Evolutionary conservation across 176 grass and related monocot genomes (phyloP), one percentile per base, ranked within the genome.

Genomic region (Puccinellia tenuiflora): DNA sequence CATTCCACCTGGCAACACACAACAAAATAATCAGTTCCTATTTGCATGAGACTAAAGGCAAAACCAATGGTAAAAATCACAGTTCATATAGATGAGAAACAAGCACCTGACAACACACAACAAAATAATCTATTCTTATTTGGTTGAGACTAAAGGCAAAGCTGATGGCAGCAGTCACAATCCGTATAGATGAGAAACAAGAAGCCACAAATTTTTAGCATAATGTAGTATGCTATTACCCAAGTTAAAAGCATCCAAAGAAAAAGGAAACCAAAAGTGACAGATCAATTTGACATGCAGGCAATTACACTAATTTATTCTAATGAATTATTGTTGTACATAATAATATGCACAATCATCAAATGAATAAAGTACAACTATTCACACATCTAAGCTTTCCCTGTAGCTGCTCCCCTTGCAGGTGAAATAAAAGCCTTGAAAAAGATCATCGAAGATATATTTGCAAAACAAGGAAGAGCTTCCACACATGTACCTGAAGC

Each of bases 1-100:
- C 95, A 98, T 78, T 98, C 92, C 9, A 95, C 95, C 95, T 98
- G 76, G 40, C 15, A 85, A 69, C 7, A 78, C 5, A 65, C 2
- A 42, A 47, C 13, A 79, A 56, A 50, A 81, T 51, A 16, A 21
- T 77, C 26, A 85, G 24, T 42, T 45, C 26, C 3, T 62, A 81
- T 31, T 68, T 38, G 51, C n/a, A 39, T 60, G 9, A 9, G 9
- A 28, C 24, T 34, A 3, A 79, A 48, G 3, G 42, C 7, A 73
- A 72, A 67, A 73, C 8, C 13, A 9, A 61, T 63, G 43, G 34
- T 16, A 50, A 9, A n/a, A 73, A 24, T 2, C 6, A 4, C 64
- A 17, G 14, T 20, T 61, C 17, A 28, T 60, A 60, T 47, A 59
- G 8, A 35, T 60, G 9, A 71, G 16, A 60, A 34, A 20, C 29